A percentile compares a stretch with the other conserved stretches of the same genome.
These are phyloP conservation scores for Xylaria castorea DNA, from an alignment of 495 filamentous ascomycete species.

Conservation along the genomic window DNA sequence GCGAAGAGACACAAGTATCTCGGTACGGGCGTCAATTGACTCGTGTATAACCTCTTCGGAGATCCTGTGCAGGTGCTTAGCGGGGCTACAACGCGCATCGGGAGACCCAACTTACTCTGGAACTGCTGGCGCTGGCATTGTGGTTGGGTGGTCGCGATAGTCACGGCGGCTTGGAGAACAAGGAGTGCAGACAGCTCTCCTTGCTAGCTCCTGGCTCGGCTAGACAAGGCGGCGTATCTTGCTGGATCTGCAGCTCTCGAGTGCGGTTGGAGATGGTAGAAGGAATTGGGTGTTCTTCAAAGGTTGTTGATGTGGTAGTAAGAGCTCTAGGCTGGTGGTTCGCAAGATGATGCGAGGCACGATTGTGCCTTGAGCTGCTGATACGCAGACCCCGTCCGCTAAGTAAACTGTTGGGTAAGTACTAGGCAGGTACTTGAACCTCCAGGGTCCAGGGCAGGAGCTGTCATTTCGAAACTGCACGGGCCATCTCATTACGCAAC, in stretches of 20 bases:
- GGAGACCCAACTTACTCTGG: slow-evolving; percentile 72
- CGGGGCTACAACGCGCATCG: neutral
- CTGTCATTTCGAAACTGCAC: neutral
- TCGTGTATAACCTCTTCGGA: slow-evolving; percentile 89
- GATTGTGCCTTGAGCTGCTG: neutral
- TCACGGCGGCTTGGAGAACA: slow-evolving; percentile 12
- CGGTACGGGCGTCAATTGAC: slow-evolving; percentile 87
- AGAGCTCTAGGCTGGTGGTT: neutral
- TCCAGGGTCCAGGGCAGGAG: neutral
- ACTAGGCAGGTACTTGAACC: neutral
- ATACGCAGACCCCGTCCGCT: neutral
- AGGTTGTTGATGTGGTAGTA: neutral
- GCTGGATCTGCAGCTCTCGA: slow-evolving; percentile 1
- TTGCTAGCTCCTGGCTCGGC: slow-evolving; percentile 18
- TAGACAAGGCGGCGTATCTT: neutral
- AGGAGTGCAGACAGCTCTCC: slow-evolving; percentile 25
- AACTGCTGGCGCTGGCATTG: slow-evolving; percentile 88
- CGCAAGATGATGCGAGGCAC: neutral
- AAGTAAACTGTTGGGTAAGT: neutral
- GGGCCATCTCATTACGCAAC: slow-evolving; percentile 7
- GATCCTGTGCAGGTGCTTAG: slow-evolving; percentile 62
- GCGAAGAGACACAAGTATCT: slow-evolving; percentile 79
- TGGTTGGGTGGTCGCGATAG: slow-evolving; percentile 35
- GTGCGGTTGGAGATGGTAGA: neutral
- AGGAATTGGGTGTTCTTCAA: neutral